These are phyloP conservation scores for Cercospora zeina DNA, from an alignment of 2,329 filamentous ascomycete genomes.

Conservation along the genomic window DNA sequence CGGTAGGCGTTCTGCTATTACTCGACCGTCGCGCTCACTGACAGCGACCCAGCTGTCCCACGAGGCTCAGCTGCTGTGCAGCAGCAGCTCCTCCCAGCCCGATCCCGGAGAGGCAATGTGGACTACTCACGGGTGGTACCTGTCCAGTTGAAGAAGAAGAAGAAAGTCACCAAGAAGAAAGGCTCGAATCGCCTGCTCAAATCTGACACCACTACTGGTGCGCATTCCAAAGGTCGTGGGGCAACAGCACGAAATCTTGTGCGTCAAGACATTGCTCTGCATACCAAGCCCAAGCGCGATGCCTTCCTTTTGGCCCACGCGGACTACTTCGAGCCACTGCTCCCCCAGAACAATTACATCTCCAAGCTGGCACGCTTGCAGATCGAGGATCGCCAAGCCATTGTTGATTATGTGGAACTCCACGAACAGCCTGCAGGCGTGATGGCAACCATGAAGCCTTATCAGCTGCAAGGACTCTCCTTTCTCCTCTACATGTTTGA, in stretches of 20 bases:
- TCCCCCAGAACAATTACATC: conserved; percentile 49
- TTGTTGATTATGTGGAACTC: conserved; percentile 47
- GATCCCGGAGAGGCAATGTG: conserved; percentile 32
- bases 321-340: conserved; percentile 50
- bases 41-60: conserved; percentile 15
- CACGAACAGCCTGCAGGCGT: conserved; percentile 48
- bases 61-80: conserved; percentile 12
- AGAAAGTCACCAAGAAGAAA: conserved; percentile 20
- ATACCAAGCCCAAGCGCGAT: conserved; percentile 49
- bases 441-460: conserved; percentile 54
- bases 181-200: conserved; percentile 20
- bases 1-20: conserved; percentile 6
- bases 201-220: conserved; percentile 22
- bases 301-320: conserved; percentile 50
- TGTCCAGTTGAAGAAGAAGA: conserved; percentile 19
- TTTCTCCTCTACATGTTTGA: conserved; percentile 52
- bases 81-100: conserved; percentile 28
- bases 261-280: conserved; percentile 45
- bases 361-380: conserved; percentile 39
- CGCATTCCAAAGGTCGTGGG: conserved; percentile 11
- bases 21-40: neutral
- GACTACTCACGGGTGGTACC: conserved; percentile 29
- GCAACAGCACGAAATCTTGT: conserved; percentile 46
- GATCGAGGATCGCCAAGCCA: conserved; percentile 24
- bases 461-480: conserved; percentile 54